These are phyloP conservation scores for Linnemannia zychae DNA, from an alignment of 192 early-diverging fungal species.

Conservation along the genomic window DNA sequence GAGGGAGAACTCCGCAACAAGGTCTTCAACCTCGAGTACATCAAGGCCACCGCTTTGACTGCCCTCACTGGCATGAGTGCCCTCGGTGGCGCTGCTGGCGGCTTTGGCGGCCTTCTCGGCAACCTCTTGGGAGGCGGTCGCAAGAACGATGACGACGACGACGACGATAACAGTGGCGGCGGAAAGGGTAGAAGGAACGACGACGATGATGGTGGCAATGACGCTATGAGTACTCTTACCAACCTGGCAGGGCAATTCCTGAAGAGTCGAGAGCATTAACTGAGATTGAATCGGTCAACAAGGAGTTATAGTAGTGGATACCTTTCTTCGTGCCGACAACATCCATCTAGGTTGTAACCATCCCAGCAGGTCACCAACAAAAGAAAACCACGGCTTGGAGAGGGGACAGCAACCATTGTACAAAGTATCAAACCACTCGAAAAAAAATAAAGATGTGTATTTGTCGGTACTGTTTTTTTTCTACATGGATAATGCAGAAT, in stretches of 20 bases:
- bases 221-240: conserved; percentile 6
- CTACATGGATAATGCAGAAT: neutral
- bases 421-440: neutral
- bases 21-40: conserved; percentile 47
- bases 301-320: neutral
- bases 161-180: neutral
- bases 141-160: neutral
- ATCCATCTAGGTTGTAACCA: neutral
- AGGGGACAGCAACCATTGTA: neutral
- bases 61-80: conserved; percentile 25
- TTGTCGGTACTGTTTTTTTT: neutral
- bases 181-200: neutral
- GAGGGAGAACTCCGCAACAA: conserved; percentile 43
- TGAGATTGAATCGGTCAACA: neutral
- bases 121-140: conserved; percentile 21
- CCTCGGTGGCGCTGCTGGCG: conserved; percentile 14
- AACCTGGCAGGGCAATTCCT: conserved; percentile 30
- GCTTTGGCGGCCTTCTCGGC: conserved; percentile 31
- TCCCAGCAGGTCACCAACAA: neutral
- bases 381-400: too few relatives aligned
- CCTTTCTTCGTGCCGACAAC: neutral
- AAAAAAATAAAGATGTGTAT: conserved; percentile 16
- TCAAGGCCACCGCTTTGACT: conserved; percentile 27
- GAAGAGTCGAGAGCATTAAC: conserved; percentile 17
- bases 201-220: neutral